These are phyloP conservation scores for Coemansia sp. DNA, from an alignment of 192 early-diverging fungal genomes.

Conservation along the genomic window DNA sequence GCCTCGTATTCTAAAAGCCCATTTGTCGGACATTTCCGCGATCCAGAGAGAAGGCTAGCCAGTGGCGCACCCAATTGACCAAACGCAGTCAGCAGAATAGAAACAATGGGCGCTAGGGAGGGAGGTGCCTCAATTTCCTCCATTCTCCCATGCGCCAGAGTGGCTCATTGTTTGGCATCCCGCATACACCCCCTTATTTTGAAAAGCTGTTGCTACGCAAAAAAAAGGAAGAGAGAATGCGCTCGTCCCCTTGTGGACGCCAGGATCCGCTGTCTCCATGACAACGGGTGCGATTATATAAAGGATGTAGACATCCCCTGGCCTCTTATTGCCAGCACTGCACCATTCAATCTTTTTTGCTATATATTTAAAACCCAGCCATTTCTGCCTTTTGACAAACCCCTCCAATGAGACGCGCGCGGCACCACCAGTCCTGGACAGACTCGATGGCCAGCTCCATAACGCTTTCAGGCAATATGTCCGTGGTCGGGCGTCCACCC, in stretches of 20 bases:
- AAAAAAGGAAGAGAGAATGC: not conserved
- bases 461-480: constrained; percentile 28
- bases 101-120: not conserved
- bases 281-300: too few species aligned
- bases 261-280: not conserved
- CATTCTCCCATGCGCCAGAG: not conserved
- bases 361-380: too few species aligned
- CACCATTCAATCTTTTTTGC: too few species aligned
- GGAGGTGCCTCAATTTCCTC: not conserved
- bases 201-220: not conserved
- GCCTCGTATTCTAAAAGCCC: too few species aligned
- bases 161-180: constrained; percentile 4
- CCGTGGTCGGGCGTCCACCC: not conserved
- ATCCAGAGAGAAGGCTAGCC: not conserved
- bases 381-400: not conserved
- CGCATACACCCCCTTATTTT: not conserved
- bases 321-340: too few species aligned
- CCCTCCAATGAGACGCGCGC: constrained; percentile 34
- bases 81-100: not conserved
- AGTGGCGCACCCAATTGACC: not conserved
- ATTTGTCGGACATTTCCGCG: not conserved
- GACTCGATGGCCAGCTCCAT: constrained; percentile 55
- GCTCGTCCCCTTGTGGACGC: not conserved
- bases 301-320: too few species aligned
- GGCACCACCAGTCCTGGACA: constrained; percentile 39